A percentile compares a stretch with the other conserved stretches of the same genome.
Conservation (phyloP, 2,329 filamentous ascomycete species). For the Uncinocarpus reesii region DNA sequence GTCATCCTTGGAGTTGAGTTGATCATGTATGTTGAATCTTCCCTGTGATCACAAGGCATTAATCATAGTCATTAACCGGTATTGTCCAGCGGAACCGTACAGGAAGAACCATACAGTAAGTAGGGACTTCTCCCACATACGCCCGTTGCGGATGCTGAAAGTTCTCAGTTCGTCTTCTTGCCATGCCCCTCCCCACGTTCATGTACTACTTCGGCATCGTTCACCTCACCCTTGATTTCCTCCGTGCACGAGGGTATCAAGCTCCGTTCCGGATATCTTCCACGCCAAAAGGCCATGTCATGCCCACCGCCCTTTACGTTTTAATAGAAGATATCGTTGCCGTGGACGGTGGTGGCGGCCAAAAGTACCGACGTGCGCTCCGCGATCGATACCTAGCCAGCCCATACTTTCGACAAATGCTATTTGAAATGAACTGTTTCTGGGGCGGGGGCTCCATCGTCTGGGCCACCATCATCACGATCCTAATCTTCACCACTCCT, state of each 20-base stretch:
- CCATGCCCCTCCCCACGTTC: slow-evolving; percentile 37
- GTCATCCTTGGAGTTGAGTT: slow-evolving; percentile 35
- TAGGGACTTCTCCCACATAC: too few species aligned
- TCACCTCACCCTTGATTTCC: slow-evolving; percentile 34
- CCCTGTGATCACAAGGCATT: not conserved
- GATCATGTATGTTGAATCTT: slow-evolving; percentile 28
- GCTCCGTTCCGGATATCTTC: slow-evolving; percentile 56
- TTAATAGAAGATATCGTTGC: slow-evolving; percentile 58
- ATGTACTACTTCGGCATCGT: slow-evolving; percentile 39
- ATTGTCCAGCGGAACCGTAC: slow-evolving; percentile 32
- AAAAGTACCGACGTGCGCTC: slow-evolving; percentile 43
- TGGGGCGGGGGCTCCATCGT: slow-evolving; percentile 46
- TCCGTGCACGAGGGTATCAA: slow-evolving; percentile 34
- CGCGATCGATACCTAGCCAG: slow-evolving; percentile 46
- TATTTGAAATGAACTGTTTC: slow-evolving; percentile 47
- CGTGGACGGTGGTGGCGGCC: slow-evolving; percentile 53
- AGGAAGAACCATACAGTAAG: slow-evolving; percentile 32
- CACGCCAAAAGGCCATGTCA: slow-evolving; percentile 47
- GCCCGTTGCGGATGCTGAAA: too few species aligned
- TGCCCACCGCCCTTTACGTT: slow-evolving; percentile 53
- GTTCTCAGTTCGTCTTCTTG: slow-evolving; percentile 33
- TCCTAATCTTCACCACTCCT: slow-evolving; percentile 41
- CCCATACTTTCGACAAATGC: slow-evolving; percentile 44
- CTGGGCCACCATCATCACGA: slow-evolving; percentile 39
- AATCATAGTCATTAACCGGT: not conserved